These are phyloP conservation scores for Cryptosporidium viatorum DNA, from an alignment of 169 alveolate species.

Conservation along the genomic window DNA sequence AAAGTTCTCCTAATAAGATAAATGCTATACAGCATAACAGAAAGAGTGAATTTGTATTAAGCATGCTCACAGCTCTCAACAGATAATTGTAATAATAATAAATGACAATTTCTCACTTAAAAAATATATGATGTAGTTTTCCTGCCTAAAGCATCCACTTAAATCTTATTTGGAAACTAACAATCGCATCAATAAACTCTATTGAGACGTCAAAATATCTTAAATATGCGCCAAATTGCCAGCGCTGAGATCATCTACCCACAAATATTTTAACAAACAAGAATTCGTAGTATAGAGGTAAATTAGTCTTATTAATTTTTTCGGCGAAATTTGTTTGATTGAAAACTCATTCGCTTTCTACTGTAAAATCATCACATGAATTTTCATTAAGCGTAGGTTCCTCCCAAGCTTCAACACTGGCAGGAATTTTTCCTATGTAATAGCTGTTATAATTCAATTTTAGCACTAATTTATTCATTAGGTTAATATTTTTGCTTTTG, in stretches of 20 bases:
- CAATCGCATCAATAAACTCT: conserved; percentile 15
- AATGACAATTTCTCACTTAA: background rate
- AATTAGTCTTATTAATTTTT: background rate
- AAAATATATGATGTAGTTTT: background rate
- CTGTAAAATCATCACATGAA: background rate
- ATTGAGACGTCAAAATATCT: conserved; percentile 39
- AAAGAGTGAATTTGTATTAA: background rate
- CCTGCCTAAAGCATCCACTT: conserved; percentile 1
- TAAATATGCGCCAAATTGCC: conserved; percentile 6
- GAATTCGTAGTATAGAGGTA: background rate
- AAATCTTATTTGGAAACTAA: background rate
- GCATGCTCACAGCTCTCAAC: conserved; percentile 19
- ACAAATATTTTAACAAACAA: background rate
- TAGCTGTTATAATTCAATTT: background rate
- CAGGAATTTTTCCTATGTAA: background rate
- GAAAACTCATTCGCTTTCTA: background rate
- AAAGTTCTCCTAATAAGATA: background rate
- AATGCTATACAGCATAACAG: background rate
- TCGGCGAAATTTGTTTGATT: background rate
- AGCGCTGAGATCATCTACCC: conserved; percentile 33
- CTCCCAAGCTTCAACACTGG: background rate
- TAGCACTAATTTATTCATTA: background rate
- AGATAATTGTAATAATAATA: background rate
- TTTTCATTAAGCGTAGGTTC: background rate
- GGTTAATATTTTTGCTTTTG: background rate